Conservation (phyloP, 257 asterid genomes). For the Plectranthus barbatus region DNA sequence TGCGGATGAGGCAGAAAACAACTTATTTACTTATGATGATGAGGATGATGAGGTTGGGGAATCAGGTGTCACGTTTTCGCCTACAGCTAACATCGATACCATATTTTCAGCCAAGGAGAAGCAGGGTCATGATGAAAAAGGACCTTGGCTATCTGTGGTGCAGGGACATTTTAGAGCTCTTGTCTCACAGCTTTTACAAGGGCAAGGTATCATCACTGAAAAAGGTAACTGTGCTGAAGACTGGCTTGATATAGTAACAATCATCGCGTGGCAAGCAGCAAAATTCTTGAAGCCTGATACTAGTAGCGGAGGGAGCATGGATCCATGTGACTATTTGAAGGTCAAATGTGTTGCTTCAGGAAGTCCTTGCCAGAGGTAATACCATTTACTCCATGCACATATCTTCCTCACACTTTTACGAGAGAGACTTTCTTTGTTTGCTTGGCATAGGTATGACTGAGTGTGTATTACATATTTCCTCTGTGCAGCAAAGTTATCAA, state of each 20-base stretch:
- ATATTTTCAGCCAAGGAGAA: conserved; percentile 34
- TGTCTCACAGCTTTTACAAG: conserved; percentile 72
- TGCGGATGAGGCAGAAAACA: conserved; percentile 44
- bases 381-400: not conserved
- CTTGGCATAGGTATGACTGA: not conserved
- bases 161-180: conserved; percentile 90
- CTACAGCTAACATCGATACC: conserved; percentile 30
- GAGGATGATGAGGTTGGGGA: conserved; percentile 77
- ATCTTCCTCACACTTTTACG: not conserved
- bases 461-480: not conserved
- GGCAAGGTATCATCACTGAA: conserved; percentile 40
- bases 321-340: conserved; percentile 80
- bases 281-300: conserved; percentile 81
- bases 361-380: conserved; percentile 64
- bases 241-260: conserved; percentile 70
- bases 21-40: conserved; percentile 55
- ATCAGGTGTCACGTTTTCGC: conserved; percentile 28
- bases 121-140: conserved; percentile 36
- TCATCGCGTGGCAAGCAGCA: conserved; percentile 87
- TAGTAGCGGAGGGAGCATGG: conserved; percentile 96
- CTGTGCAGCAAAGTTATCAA: conserved; percentile 66
- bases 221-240: conserved; percentile 37
- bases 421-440: not conserved
- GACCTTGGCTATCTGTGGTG: conserved; percentile 44
- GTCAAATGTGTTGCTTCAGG: conserved; percentile 94